Conservation (phyloP, 2,329 filamentous ascomycete species). For the Thielaviopsis euricoi region DNA sequence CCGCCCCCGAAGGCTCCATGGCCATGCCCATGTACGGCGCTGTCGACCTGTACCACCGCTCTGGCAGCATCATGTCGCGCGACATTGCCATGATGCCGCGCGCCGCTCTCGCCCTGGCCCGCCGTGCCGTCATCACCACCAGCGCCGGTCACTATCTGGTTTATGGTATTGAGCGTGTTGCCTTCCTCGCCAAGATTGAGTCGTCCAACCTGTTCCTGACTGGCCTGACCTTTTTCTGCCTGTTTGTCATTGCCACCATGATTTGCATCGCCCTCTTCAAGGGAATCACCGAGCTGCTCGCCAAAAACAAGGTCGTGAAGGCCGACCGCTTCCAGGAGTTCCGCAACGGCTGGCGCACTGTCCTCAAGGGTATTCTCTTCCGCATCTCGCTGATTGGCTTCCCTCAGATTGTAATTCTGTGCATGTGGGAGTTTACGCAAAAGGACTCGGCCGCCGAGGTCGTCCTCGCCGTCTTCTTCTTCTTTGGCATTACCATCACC, state of each 20-base stretch:
- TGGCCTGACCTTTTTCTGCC: constrained; percentile 71
- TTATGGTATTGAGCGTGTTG: constrained; percentile 74
- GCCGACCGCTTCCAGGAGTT: constrained; percentile 81
- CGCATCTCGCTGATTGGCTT: constrained; percentile 80
- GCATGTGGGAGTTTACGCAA: constrained; percentile 82
- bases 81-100: constrained; percentile 34
- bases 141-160: constrained; percentile 44
- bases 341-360: constrained; percentile 82
- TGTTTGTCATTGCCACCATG: constrained; percentile 63
- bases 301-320: constrained; percentile 63
- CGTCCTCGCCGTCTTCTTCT: constrained; percentile 75
- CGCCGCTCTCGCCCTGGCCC: constrained; percentile 27
- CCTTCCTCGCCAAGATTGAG: constrained; percentile 73
- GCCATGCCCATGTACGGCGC: constrained; percentile 10
- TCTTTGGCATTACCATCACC: constrained; percentile 62
- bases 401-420: constrained; percentile 78
- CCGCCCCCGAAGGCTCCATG: constrained; percentile 13
- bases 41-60: constrained; percentile 30
- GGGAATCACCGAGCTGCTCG: constrained; percentile 57
- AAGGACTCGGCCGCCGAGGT: constrained; percentile 74
- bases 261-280: constrained; percentile 66
- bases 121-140: constrained; percentile 37
- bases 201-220: constrained; percentile 88
- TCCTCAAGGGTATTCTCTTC: constrained; percentile 88
- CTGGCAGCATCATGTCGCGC: constrained; percentile 27